phyloP scores from a whole-genome alignment of 441 rosid species.

The Syzygium malaccense region DNA sequence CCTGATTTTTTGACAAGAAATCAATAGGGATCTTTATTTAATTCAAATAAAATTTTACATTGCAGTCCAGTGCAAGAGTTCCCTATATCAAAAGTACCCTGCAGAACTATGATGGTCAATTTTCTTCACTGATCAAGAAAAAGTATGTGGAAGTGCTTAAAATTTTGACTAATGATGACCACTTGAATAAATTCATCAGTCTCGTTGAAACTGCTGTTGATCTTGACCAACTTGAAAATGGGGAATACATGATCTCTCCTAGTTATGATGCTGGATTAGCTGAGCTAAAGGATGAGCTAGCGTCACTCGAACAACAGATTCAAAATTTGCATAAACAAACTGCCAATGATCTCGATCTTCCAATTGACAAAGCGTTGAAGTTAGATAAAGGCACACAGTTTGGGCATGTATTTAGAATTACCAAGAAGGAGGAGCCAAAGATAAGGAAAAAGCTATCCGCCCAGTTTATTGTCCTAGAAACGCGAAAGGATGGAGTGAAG shows the following conservation, averaged over 20 bases:
- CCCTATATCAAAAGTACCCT: slow-evolving; percentile 78
- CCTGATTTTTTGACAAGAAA: background rate
- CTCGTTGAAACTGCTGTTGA: slow-evolving; percentile 89
- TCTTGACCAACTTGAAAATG: slow-evolving; percentile 92
- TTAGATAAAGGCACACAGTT: slow-evolving; percentile 89
- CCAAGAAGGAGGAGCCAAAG: slow-evolving; percentile 98
- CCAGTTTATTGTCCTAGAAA: slow-evolving; percentile 89
- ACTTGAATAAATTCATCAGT: slow-evolving; percentile 68
- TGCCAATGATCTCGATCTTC: slow-evolving; percentile 80
- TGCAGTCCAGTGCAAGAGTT: slow-evolving; percentile 86
- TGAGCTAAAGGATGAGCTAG: slow-evolving; percentile 72
- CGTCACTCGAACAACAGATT: slow-evolving; percentile 70
- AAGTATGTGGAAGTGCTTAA: slow-evolving; percentile 56
- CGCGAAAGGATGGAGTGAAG: slow-evolving; percentile 98
- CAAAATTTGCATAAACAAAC: slow-evolving; percentile 77
- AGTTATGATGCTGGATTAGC: slow-evolving; percentile 65
- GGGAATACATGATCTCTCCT: slow-evolving; percentile 95
- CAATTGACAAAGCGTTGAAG: slow-evolving; percentile 74
- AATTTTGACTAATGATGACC: slow-evolving; percentile 58
- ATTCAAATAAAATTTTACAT: background rate
- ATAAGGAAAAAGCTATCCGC: slow-evolving; percentile 81
- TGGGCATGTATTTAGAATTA: slow-evolving; percentile 95
- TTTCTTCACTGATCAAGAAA: slow-evolving; percentile 60
- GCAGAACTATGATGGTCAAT: slow-evolving; percentile 56
- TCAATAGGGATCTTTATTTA: background rate